Evolutionary conservation across 192 early-diverging fungal genomes (phyloP), one percentile per base, ranked within the genome.

Genomic region (Geranomyces michiganensis): DNA sequence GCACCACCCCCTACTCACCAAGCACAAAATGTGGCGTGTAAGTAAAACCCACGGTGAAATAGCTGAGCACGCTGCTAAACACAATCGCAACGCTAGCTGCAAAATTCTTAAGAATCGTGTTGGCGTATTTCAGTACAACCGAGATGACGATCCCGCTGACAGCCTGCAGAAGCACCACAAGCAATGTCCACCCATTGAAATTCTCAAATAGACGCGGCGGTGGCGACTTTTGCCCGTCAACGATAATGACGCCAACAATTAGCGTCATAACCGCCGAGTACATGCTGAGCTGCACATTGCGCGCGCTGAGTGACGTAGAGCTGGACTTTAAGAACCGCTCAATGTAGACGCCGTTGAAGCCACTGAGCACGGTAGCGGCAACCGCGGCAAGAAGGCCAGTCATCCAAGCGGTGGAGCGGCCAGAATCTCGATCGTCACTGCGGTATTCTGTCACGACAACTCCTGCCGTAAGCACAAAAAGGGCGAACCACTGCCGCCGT

Each of bases 341-440:
- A 5, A 64, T 31, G 62, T 64, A 64, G 15, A 64, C 62, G 62
- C 62, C 62, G 21, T 17, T 24, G 43, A 64, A 64, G 17, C 62
- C 62, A 41, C 41, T 45, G 41, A 64, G 26, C 3, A 17, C 17
- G 31, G 58, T 33, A 29, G 58, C 58, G 7, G 58, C 24, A 26
- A 33, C 24, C 21, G 58, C 58, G 29, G 58, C 58, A 9, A 60
- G 27, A 19, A 60, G 24, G 17, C 58, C 58, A 17, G 31, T 27
- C n/a, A 26, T 15, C n/a, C 19, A 24, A 24, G 51, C 51, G 7
- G 51, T 17, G 7, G 51, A n/a, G n/a, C n/a, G n/a, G 24, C 51
- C 24, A 7, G 51, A n/a, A 53, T 53, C 17, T 29, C 21, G 21
- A 9, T 33, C 24, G 17, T 19, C 17, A 7, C 27, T 29, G 31